Evolutionary conservation across 2,329 filamentous ascomycete species (phyloP).

Genomic region (Fonsecaea nubica): DNA sequence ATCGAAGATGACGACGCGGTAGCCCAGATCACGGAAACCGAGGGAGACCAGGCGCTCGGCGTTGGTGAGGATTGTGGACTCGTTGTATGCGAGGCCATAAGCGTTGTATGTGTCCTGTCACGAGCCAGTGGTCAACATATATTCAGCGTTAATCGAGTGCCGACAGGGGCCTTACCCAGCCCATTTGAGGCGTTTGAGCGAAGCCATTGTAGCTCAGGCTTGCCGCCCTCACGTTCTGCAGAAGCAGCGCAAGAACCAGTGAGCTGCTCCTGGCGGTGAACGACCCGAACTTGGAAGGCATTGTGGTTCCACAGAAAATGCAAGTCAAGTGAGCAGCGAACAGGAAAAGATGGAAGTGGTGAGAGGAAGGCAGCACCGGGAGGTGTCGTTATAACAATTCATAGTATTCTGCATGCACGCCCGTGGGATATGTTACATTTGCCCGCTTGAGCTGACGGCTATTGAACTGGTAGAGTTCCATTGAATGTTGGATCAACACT

Average conservation of each 20-base stretch:
- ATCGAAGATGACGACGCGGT: slow-evolving; percentile 60
- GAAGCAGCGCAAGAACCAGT: background rate
- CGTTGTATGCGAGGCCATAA: slow-evolving; percentile 35
- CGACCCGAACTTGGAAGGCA: background rate
- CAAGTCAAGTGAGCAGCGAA: background rate
- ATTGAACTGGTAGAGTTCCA: background rate
- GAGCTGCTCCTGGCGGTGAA: background rate
- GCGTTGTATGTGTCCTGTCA: slow-evolving; percentile 37
- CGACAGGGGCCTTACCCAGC: slow-evolving; percentile 28
- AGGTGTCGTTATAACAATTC: background rate
- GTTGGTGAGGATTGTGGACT: slow-evolving; percentile 34
- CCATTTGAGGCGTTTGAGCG: slow-evolving; percentile 35
- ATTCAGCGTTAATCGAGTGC: background rate
- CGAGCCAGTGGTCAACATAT: background rate
- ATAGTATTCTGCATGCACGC: background rate
- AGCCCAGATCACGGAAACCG: slow-evolving; percentile 52
- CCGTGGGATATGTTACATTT: slow-evolving; percentile 4
- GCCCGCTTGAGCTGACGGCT: background rate
- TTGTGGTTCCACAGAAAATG: background rate
- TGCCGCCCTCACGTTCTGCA: slow-evolving; percentile 10
- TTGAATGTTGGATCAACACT: background rate
- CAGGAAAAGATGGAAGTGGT: background rate
- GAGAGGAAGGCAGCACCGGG: background rate
- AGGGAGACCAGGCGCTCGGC: slow-evolving; percentile 28
- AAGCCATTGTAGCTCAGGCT: slow-evolving; percentile 35